Conservation (phyloP, 1,139 yeast genomes). For the Saccharomyces hybrid region DNA sequence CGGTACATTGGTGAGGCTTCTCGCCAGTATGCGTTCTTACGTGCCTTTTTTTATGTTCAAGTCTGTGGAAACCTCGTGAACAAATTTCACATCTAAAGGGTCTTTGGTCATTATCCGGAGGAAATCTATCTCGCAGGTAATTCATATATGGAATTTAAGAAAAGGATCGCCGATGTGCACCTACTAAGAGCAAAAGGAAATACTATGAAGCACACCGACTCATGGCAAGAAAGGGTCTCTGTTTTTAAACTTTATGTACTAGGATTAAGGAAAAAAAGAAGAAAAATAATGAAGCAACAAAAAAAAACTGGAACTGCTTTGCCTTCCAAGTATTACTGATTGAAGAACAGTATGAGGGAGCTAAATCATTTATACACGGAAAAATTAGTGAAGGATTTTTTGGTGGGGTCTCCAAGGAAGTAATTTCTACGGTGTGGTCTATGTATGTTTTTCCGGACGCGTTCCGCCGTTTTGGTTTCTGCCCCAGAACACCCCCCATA, state of each 20-base stretch:
- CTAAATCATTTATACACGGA: not conserved
- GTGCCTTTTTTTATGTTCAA: conserved; percentile 93
- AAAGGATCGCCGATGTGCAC: not conserved
- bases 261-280: not conserved
- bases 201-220: not conserved
- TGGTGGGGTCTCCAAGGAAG: not conserved
- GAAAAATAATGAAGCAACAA: not conserved
- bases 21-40: conserved; percentile 95
- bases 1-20: conserved; percentile 83
- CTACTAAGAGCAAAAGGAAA: not conserved
- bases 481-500: not conserved
- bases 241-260: not conserved
- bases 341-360: not conserved
- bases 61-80: conserved; percentile 82
- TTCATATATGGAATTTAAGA: not conserved
- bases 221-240: not conserved
- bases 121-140: conserved; percentile 8
- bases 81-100: conserved; percentile 92
- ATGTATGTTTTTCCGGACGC: not conserved
- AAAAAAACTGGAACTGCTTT: not conserved
- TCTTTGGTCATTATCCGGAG: conserved; percentile 25
- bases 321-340: not conserved
- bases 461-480: not conserved
- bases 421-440: not conserved
- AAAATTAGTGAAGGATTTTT: not conserved